Evolutionary conservation across 768 basidiomycete species (phyloP).

Genomic region (Auricularia heimuer): DNA sequence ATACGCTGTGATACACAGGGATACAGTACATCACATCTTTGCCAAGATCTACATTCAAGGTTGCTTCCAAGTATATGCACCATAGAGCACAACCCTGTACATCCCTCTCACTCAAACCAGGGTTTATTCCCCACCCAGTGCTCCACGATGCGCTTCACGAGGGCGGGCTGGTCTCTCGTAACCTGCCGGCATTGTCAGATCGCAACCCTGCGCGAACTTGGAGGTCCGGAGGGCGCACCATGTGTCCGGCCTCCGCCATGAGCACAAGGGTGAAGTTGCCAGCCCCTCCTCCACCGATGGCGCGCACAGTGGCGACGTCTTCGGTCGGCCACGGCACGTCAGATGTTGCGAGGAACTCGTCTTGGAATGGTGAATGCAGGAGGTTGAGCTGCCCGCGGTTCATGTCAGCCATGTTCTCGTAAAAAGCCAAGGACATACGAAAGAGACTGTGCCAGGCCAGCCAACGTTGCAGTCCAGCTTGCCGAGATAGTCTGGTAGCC

Average conservation of each 20-base stretch:
- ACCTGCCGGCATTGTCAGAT: constrained; percentile 9
- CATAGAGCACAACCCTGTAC: not conserved
- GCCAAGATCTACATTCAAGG: not conserved
- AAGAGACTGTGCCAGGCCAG: constrained; percentile 23
- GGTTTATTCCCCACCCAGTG: constrained; percentile 16
- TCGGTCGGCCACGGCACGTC: constrained; percentile 23
- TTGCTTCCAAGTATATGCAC: too few species aligned
- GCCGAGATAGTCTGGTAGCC: constrained; percentile 20
- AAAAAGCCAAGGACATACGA: constrained; percentile 14
- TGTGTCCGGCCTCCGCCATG: constrained; percentile 23
- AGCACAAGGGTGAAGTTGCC: constrained; percentile 26
- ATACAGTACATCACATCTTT: too few species aligned
- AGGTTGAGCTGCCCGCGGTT: constrained; percentile 14
- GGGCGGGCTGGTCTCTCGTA: constrained; percentile 15
- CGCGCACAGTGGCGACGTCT: constrained; percentile 18
- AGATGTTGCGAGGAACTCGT: constrained; percentile 16
- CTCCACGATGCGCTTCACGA: constrained; percentile 17
- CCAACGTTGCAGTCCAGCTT: constrained; percentile 23
- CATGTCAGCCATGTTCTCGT: not conserved
- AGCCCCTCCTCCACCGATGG: constrained; percentile 19
- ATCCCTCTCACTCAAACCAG: not conserved
- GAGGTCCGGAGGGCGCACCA: constrained; percentile 15
- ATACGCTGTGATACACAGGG: too few species aligned
- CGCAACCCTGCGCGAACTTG: too few species aligned
- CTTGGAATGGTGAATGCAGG: constrained; percentile 18